These are phyloP conservation scores for Asclepias syriaca DNA, from an alignment of 257 asterid genomes.

Conservation along the genomic window DNA sequence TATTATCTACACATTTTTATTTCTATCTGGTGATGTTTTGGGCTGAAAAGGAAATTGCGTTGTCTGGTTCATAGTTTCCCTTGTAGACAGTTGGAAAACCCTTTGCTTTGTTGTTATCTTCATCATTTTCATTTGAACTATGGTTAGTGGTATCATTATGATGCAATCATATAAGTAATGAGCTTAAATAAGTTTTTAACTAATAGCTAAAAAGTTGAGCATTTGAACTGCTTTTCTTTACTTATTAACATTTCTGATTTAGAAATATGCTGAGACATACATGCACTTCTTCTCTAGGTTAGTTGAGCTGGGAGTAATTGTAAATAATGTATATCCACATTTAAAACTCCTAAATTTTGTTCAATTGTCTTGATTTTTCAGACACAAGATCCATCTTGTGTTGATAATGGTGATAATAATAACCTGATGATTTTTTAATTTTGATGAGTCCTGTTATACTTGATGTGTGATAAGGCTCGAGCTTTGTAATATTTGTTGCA, in stretches of 20 bases:
- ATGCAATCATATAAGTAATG: too few relatives aligned
- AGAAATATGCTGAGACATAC: not conserved
- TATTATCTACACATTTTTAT: not conserved
- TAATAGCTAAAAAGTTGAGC: not conserved
- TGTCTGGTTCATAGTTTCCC: not conserved
- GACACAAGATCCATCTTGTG: not conserved
- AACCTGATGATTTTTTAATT: not conserved
- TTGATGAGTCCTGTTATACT: not conserved
- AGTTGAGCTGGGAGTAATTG: not conserved
- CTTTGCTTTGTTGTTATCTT: not conserved
- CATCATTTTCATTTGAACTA: not conserved
- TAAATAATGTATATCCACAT: not conserved
- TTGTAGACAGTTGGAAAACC: not conserved
- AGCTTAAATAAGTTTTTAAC: not conserved
- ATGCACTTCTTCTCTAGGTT: not conserved
- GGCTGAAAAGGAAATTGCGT: not conserved
- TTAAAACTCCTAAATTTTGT: not conserved
- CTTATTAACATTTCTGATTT: not conserved
- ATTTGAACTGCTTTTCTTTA: not conserved
- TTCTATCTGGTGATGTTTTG: not conserved
- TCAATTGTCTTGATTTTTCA: not conserved
- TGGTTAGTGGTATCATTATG: not conserved
- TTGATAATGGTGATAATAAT: not conserved
- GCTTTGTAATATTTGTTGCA: not conserved
- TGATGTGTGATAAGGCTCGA: not conserved